Conservation (phyloP, 306 rosid genomes). For the Gastrolobium villosum region DNA sequence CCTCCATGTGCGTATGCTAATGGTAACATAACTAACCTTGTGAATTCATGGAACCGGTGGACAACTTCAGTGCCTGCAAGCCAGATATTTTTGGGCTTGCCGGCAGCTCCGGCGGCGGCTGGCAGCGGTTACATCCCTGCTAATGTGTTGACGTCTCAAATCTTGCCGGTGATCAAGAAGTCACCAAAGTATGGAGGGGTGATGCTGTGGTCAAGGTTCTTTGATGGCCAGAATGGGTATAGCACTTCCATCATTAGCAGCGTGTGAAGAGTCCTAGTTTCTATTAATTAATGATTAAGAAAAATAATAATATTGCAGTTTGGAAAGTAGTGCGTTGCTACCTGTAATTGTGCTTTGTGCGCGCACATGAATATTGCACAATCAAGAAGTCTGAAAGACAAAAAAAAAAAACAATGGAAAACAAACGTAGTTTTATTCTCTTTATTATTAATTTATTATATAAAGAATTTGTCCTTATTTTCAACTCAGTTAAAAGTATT, state of each 20-base stretch:
- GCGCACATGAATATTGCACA: neutral
- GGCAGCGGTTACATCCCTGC: constrained; percentile 77
- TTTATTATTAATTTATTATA: neutral
- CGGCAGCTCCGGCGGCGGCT: constrained; percentile 64
- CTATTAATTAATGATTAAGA: neutral
- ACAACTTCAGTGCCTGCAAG: constrained; percentile 41
- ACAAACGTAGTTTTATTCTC: neutral
- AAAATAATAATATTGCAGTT: neutral
- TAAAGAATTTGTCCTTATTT: neutral
- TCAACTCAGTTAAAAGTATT: neutral
- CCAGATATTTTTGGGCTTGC: constrained; percentile 72
- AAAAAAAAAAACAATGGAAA: neutral
- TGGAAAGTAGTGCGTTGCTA: neutral
- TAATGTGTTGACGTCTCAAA: constrained; percentile 55
- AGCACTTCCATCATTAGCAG: constrained; percentile 54
- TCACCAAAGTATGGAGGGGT: constrained; percentile 79
- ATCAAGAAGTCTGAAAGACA: neutral
- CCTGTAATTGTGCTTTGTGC: neutral
- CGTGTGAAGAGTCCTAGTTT: constrained; percentile 52
- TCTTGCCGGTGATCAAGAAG: constrained; percentile 66
- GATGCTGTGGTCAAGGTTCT: constrained; percentile 77
- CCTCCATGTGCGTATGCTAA: constrained; percentile 56
- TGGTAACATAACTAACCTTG: constrained; percentile 61
- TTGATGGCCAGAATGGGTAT: constrained; percentile 64
- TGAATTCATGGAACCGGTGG: constrained; percentile 74